Base-by-base conservation (phyloP, 2,329 filamentous ascomycete species). In the Neonectria magnoliae region DNA sequence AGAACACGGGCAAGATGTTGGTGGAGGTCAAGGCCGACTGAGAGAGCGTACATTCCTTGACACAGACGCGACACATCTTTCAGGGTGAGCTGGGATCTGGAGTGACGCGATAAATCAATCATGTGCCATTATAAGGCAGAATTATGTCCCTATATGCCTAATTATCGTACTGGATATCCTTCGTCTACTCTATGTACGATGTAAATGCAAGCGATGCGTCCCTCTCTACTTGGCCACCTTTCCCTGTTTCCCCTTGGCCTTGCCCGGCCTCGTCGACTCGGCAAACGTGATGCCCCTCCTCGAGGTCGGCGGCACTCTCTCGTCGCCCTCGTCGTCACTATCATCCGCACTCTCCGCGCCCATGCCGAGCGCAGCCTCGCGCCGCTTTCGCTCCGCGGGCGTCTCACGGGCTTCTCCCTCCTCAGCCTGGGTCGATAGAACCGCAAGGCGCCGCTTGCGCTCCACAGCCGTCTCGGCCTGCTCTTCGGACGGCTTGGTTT, bases 351-450 rank as follows among this genome's bases (percentile, higher is more conserved):
- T 79, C 36, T 90, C 71, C 4, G 71, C 72, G 8, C 81, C 79
- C 65, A 91, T 82, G 10, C 92, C 91, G 2, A 95, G 80, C 1
- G 92, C 93, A 1, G 91, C 91, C 71, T 93, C 88, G 71, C 93
- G 87, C 57, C 93, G 84, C 44, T 91, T 85, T 61, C 90, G 84
- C 77, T 95, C 93, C 0, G 92, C 92, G 0, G 91, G 90, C 0
- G 91, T 94, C 79, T 94, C 92, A 36, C 81, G 83, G 36, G 82
- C 82, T 4, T 77, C 73, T 18, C 80, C 81, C 2, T 78, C 80
- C 6, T 83, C 81, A 31, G 78, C 79, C 31, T 82, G 83, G 22
- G 14, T 81, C 69, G 67, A 81, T 6, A 87, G 77, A 0, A 81
- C 87, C 11, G 85, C 84, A 52, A 92, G 82, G 58, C 92, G 86